phyloP scores from a whole-genome alignment of 441 rosid species.

The Corymbia citriodora region DNA sequence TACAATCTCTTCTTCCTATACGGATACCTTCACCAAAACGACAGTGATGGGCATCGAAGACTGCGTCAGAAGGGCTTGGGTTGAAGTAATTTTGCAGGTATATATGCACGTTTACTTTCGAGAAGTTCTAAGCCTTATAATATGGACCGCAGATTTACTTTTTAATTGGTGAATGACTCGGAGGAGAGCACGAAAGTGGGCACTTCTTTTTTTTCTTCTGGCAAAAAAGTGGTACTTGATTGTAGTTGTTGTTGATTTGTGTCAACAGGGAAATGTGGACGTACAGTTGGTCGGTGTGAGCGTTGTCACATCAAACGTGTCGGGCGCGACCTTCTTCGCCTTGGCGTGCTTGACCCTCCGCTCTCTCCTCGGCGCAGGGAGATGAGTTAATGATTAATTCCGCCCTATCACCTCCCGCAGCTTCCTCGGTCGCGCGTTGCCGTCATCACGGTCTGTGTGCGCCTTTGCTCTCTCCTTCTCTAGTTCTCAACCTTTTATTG shows the following conservation, averaged over 20 bases:
- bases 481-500: no score
- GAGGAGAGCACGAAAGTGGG: not conserved
- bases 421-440: no score
- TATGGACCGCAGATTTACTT: not conserved
- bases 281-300: not conserved
- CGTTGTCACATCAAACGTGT: not conserved
- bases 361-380: slow-evolving; percentile 5
- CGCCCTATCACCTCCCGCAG: no score
- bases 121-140: not conserved
- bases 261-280: not conserved
- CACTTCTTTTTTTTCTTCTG: no score
- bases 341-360: slow-evolving; percentile 5
- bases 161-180: no score
- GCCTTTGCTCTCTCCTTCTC: no score
- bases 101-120: not conserved
- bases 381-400: no score
- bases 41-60: not conserved
- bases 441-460: no score
- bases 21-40: not conserved
- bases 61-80: not conserved
- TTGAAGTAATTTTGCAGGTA: not conserved
- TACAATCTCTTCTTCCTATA: not conserved
- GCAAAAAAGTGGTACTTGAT: not conserved
- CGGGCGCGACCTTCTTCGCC: not conserved
- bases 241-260: not conserved